Evolutionary conservation across 2,329 filamentous ascomycete genomes (phyloP).

Genomic region (Aspergillus sp.): DNA sequence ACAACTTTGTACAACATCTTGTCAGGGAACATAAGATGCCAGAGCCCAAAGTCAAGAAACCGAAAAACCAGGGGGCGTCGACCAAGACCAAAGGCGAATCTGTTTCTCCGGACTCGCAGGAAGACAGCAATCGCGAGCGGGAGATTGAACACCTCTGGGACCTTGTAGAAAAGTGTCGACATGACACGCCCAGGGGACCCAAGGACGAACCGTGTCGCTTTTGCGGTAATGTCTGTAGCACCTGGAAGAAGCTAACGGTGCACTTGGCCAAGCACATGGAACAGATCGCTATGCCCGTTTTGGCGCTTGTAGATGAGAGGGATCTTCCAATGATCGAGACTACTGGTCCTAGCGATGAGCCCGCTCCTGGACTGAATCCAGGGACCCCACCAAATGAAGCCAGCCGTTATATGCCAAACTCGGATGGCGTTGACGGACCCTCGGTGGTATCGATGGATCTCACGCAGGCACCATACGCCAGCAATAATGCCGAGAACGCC

Average conservation of each 20-base stretch:
- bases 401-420: slow-evolving; percentile 13
- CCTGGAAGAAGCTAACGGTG: slow-evolving; percentile 93
- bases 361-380: slow-evolving; percentile 10
- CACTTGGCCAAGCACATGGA: slow-evolving; percentile 95
- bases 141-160: slow-evolving; percentile 69
- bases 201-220: slow-evolving; percentile 82
- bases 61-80: slow-evolving; percentile 57
- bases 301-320: slow-evolving; percentile 54
- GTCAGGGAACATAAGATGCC: slow-evolving; percentile 86
- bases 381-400: slow-evolving; percentile 11
- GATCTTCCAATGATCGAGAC: slow-evolving; percentile 31
- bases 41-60: slow-evolving; percentile 76
- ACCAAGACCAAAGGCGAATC: slow-evolving; percentile 56
- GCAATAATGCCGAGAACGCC: slow-evolving; percentile 8
- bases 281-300: slow-evolving; percentile 79
- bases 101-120: slow-evolving; percentile 28
- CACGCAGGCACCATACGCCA: slow-evolving; percentile 15
- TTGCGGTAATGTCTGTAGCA: slow-evolving; percentile 76
- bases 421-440: slow-evolving; percentile 9
- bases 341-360: slow-evolving; percentile 14
- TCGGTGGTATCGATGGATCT: slow-evolving; percentile 14
- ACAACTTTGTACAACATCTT: slow-evolving; percentile 91
- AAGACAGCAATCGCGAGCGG: slow-evolving; percentile 31
- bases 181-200: slow-evolving; percentile 65
- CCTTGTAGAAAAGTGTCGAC: slow-evolving; percentile 75